Evolutionary conservation across 129 eudicot species (phyloP), one percentile per base, ranked within the genome.

Genomic region (sunflower (Helianthus annuus)): DNA sequence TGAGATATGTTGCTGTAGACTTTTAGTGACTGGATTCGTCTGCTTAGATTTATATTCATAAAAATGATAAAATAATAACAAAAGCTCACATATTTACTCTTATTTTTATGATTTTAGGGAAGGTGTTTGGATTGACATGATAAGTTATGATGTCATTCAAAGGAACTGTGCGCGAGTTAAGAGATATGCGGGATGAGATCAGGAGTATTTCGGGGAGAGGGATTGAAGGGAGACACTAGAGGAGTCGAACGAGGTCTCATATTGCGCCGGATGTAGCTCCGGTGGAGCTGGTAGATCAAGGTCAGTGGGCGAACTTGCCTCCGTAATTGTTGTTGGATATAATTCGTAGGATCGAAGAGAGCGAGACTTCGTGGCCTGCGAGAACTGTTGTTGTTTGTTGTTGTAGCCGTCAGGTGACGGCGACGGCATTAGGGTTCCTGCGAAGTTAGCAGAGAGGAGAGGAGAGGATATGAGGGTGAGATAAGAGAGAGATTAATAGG

Each of bases 321-420:
- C 96, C 97, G 0, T 97, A 94, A 61, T 72, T 94, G 81, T 97
- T 94, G 61, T 79, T 90, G 78, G 97, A 94, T 74, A 94, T 94
- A 10, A 84, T 94, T 45, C 78, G 77, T 8, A 85, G 99, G 74
- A 93, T 94, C n/a, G 99, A 94, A 73, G 89, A 89, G 78, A 88
- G 91, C 58, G 96, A 94, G 65, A 86, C 93, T 0, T 76, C 83
- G 0, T 94, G 97, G 97, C 99, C 99, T 58, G 99, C 97, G 0
- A 87, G 99, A 76, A 79, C 78, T 0, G 96, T 76, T 34, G 93
- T 94, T 38, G 85, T 94, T 49, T 86, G 66, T 46, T 94, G 97
- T 19, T 19, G 22, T 19, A 19, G 22, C 22, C 22, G 22, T 19
- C 22, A 19, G 22, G 22, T 19, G 22, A 19, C 22, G 22, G 22